Percentiles rank a stretch among this genome's conserved stretches.
Evolutionary conservation across 345 rosid genomes (phyloP).

Genomic region (Stellera chamaejasme): DNA sequence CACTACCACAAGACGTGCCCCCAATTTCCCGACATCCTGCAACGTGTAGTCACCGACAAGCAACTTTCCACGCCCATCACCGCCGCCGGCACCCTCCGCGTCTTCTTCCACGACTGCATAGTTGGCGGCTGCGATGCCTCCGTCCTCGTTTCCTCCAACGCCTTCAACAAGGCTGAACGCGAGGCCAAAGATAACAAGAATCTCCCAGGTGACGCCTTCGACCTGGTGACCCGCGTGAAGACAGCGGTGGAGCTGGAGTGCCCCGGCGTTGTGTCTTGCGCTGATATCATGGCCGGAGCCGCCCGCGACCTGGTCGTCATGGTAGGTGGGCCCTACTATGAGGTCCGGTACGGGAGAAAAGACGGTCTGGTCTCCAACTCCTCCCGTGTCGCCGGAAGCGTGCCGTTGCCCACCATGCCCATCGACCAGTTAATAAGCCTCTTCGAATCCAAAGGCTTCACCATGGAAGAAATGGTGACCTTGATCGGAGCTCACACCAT

Average conservation of each 20-base stretch:
- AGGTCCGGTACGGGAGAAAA: conserved; percentile 44
- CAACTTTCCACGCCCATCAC: conserved; percentile 54
- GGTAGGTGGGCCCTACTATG: conserved; percentile 60
- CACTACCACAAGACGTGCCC: conserved; percentile 63
- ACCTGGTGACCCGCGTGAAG: conserved; percentile 43
- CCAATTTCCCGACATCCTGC: conserved; percentile 30
- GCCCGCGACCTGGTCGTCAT: conserved; percentile 52
- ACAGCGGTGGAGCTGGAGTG: conserved; percentile 67
- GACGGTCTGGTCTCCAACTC: conserved; percentile 44
- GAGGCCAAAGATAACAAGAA: conserved; percentile 44
- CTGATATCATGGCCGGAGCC: conserved; percentile 57
- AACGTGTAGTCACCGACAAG: conserved; percentile 29
- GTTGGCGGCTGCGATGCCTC: conserved; percentile 75
- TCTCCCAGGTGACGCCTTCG: conserved; percentile 76
- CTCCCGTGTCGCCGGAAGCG: conserved; percentile 23
- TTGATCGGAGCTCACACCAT: conserved; percentile 67
- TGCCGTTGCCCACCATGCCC: conserved; percentile 31
- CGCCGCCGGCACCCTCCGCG: conserved; percentile 61
- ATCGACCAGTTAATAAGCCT: conserved; percentile 29
- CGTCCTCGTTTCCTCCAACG: conserved; percentile 45
- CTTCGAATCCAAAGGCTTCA: conserved; percentile 34
- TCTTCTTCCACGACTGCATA: conserved; percentile 72
- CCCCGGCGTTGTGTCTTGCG: conserved; percentile 55
- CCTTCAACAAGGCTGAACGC: conserved; percentile 54
- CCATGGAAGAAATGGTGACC: conserved; percentile 46